Evolutionary conservation across 129 eudicot species (phyloP).

Genomic region (Smallanthus sonchifolius): DNA sequence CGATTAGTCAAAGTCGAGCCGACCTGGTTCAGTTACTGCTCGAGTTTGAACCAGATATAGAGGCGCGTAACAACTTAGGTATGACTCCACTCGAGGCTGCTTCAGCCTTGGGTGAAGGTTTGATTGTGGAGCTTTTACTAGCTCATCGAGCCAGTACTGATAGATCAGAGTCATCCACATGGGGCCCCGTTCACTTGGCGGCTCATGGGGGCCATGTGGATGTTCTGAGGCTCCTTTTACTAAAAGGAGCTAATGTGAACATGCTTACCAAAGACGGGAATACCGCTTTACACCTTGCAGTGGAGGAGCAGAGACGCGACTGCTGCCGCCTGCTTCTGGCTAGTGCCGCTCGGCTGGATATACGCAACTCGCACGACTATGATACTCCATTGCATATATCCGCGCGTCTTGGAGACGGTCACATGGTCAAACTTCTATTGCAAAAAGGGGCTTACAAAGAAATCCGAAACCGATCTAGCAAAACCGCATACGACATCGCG

Average conservation of each 20-base stretch:
- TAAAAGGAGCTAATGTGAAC: constrained; percentile 44
- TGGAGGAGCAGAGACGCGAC: constrained; percentile 59
- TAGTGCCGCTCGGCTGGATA: constrained; percentile 34
- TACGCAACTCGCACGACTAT: constrained; percentile 36
- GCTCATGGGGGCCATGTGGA: constrained; percentile 55
- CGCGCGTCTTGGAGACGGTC: constrained; percentile 58
- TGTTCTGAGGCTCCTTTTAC: constrained; percentile 58
- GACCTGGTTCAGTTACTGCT: constrained; percentile 68
- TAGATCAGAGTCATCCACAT: constrained; percentile 41
- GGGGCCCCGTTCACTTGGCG: constrained; percentile 71
- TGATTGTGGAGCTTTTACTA: constrained; percentile 67
- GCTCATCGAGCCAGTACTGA: constrained; percentile 53
- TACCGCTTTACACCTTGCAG: constrained; percentile 69
- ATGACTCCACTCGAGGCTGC: constrained; percentile 71
- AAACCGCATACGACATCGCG: constrained; percentile 73
- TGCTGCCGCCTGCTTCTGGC: constrained; percentile 51
- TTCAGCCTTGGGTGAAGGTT: constrained; percentile 46
- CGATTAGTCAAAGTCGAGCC: constrained; percentile 52
- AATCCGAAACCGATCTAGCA: constrained; percentile 48
- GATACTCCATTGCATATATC: constrained; percentile 71
- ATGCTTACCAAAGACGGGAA: constrained; percentile 56
- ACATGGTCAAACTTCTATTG: constrained; percentile 63
- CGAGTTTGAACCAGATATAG: constrained; percentile 60
- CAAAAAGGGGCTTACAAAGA: constrained; percentile 74
- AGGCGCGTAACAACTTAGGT: constrained; percentile 45